Conservation (phyloP, 495 filamentous ascomycete genomes). For the Tuber indicum region DNA sequence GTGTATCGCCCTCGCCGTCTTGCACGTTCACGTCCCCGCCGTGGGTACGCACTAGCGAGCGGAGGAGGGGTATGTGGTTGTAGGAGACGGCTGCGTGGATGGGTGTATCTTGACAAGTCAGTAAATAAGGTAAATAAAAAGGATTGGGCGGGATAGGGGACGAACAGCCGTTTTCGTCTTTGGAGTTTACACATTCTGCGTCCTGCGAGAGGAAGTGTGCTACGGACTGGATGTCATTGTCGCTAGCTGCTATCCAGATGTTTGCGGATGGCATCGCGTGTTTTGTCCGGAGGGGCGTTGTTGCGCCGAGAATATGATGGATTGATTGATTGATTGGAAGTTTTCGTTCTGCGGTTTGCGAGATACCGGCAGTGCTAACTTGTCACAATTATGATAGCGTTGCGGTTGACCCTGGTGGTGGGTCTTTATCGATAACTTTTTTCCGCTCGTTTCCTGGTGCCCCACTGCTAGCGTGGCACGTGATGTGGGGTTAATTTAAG, state of each 20-base stretch:
- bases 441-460: not conserved
- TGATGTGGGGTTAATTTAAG: not conserved
- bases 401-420: no score
- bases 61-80: constrained; percentile 72
- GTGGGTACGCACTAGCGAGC: constrained; percentile 68
- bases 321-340: not conserved
- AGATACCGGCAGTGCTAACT: no score
- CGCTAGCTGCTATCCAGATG: constrained; percentile 69
- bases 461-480: not conserved
- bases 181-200: constrained; percentile 58
- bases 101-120: constrained; percentile 56
- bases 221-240: constrained; percentile 57
- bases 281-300: not conserved
- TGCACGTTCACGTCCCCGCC: constrained; percentile 68
- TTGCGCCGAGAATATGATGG: not conserved
- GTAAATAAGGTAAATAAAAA: constrained; percentile 42
- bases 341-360: not conserved
- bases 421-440: constrained; percentile 10
- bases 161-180: constrained; percentile 63
- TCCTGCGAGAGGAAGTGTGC: constrained; percentile 61
- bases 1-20: constrained; percentile 87
- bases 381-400: not conserved
- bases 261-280: constrained; percentile 55
- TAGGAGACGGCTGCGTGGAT: constrained; percentile 91
- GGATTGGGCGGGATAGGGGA: constrained; percentile 2